phyloP scores from a whole-genome alignment of 2,329 filamentous ascomycete genomes.

The Stemphylium vesicarium region DNA sequence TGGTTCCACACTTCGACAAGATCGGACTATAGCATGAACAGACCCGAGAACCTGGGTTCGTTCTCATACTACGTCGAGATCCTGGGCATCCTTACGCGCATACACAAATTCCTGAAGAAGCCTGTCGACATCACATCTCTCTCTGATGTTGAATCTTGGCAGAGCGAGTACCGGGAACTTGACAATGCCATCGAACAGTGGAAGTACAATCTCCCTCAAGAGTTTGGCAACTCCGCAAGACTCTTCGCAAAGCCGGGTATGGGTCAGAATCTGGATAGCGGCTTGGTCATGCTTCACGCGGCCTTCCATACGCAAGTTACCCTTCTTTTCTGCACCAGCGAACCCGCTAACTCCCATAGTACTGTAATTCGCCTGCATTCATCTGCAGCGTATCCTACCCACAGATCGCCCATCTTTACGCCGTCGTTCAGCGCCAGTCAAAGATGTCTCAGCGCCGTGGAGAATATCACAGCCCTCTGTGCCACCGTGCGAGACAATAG shows the following conservation, averaged over 20 bases:
- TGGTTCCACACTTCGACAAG: constrained; percentile 68
- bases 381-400: constrained; percentile 90
- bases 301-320: constrained; percentile 79
- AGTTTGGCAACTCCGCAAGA: constrained; percentile 84
- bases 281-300: constrained; percentile 89
- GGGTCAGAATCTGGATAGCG: constrained; percentile 75
- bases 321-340: constrained; percentile 15
- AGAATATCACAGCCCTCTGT: constrained; percentile 72
- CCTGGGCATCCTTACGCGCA: constrained; percentile 82
- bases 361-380: constrained; percentile 90
- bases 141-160: constrained; percentile 88
- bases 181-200: constrained; percentile 80
- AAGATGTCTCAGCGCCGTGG: constrained; percentile 78
- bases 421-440: constrained; percentile 86
- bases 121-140: constrained; percentile 87
- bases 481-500: constrained; percentile 77
- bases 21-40: constrained; percentile 69
- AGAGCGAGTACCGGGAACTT: constrained; percentile 82
- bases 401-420: constrained; percentile 85
- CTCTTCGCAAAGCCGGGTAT: constrained; percentile 68
- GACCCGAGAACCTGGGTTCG: constrained; percentile 81
- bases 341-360: constrained; percentile 46
- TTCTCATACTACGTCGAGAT: constrained; percentile 94
- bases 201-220: constrained; percentile 81
- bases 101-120: constrained; percentile 86